A percentile compares a stretch with the other conserved stretches of the same genome.
phyloP scores from a whole-genome alignment of 306 rosid genomes.

The Calophaca sinica region DNA sequence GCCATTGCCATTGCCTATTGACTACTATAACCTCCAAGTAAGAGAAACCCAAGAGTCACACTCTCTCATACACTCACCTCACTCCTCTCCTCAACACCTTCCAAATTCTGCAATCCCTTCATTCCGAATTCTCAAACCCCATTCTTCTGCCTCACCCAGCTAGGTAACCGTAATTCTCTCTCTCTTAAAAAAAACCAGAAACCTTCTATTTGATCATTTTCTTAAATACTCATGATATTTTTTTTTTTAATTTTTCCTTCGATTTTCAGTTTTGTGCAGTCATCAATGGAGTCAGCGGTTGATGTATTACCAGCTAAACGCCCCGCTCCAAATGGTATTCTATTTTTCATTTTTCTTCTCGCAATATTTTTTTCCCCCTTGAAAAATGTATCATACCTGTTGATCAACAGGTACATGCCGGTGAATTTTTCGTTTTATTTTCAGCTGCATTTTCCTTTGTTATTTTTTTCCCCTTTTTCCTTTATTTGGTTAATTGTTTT shows the following conservation, averaged over 20 bases:
- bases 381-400: neutral
- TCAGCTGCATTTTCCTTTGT: too few species aligned
- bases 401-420: too few species aligned
- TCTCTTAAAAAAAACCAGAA: neutral
- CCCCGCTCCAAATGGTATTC: slow-evolving; percentile 33
- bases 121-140: neutral
- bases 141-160: neutral
- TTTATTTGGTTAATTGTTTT: neutral
- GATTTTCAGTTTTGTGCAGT: slow-evolving; percentile 39
- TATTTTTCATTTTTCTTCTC: neutral
- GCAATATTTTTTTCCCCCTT: neutral
- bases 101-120: neutral
- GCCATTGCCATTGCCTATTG: neutral
- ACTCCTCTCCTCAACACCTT: neutral
- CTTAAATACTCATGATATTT: neutral
- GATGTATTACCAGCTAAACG: slow-evolving; percentile 46
- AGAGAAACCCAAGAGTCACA: too few species aligned
- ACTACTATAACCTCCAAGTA: too few species aligned
- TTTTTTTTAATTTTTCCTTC: neutral
- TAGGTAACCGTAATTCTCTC: slow-evolving; percentile 8
- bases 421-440: too few species aligned
- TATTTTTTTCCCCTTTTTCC: neutral
- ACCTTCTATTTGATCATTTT: neutral
- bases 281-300: slow-evolving; percentile 54
- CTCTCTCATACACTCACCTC: neutral